Conservation (phyloP, 2,329 filamentous ascomycete species). For the Diaporthe destruens region DNA sequence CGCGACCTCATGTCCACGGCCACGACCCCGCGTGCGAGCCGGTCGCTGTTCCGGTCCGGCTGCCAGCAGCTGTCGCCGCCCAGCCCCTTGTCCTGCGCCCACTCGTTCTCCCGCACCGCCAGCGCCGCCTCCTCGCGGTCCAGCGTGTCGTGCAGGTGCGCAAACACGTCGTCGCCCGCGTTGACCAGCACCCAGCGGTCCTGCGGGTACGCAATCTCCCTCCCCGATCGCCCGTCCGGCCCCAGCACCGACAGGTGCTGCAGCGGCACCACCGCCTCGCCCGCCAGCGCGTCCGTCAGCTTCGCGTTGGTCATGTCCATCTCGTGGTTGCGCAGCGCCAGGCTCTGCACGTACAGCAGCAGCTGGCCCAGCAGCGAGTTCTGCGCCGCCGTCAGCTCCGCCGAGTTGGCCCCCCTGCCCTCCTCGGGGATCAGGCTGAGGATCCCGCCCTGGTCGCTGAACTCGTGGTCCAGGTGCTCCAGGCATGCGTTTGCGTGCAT, state of each 20-base stretch:
- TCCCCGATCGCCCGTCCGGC: slow-evolving; percentile 63
- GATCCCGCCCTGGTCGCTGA: slow-evolving; percentile 66
- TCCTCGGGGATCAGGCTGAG: slow-evolving; percentile 65
- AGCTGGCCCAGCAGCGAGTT: slow-evolving; percentile 69
- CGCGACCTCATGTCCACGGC: slow-evolving; percentile 63
- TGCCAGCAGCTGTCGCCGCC: slow-evolving; percentile 56
- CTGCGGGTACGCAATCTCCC: slow-evolving; percentile 67
- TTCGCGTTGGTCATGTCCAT: slow-evolving; percentile 67
- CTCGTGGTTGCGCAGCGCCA: slow-evolving; percentile 67
- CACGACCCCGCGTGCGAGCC: slow-evolving; percentile 59
- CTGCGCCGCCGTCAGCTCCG: slow-evolving; percentile 58
- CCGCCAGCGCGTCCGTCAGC: slow-evolving; percentile 61
- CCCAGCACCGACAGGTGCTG: slow-evolving; percentile 67
- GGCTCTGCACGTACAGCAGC: slow-evolving; percentile 66
- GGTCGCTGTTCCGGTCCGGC: slow-evolving; percentile 47
- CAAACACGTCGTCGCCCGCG: slow-evolving; percentile 64
- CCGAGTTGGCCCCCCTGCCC: slow-evolving; percentile 48
- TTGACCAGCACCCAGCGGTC: slow-evolving; percentile 69
- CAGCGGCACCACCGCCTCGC: slow-evolving; percentile 62
- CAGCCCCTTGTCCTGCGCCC: slow-evolving; percentile 51
- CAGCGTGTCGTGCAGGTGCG: slow-evolving; percentile 60
- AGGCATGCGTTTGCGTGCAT: slow-evolving; percentile 71
- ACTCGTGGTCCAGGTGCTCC: slow-evolving; percentile 71
- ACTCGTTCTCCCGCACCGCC: slow-evolving; percentile 51
- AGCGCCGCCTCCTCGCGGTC: slow-evolving; percentile 59